Evolutionary conservation across 2,329 filamentous ascomycete genomes (phyloP), one percentile per base, ranked within the genome.

Genomic region (Iodosphaeria phyllophila): DNA sequence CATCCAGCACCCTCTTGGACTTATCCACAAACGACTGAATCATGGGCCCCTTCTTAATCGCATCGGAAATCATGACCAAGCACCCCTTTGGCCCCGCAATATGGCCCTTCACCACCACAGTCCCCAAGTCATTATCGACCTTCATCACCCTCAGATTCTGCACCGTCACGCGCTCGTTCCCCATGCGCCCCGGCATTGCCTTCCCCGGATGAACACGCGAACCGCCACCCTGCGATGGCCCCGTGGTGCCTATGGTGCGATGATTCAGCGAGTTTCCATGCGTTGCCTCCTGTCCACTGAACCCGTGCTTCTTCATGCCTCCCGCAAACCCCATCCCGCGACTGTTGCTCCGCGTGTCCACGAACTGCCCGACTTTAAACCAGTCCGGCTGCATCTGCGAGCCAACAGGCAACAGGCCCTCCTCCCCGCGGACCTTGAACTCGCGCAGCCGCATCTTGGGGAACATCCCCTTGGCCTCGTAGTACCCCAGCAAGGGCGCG

Each of bases 101-200:
- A 35, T 72, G 66, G 16, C 86, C 89, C 52, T 77, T 80, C 34
- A 98, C 73, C 26, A 93, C 69, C 30, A 98, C 70, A 39, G 92
- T 69, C 12, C 89, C 89, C 42, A 84, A 74, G 48, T 78, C 74
- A 39, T 73, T 65, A 52, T 95, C 83, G 17, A 92, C 74, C 58
- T 82, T 74, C 47, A 98, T 55, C 26, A 98, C 72, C 52, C 75
- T 78, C 39, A 95, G 56, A 52, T 92, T 93, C 62, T 93, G 84
- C 29, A 89, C 64, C 23, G 89, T 98, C 28, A 83, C 77, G 37
- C 69, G 71, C 50, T 92, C 67, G 35, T 76, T 78, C 34, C 89
- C 89, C 89, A 98, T 95, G 30, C 80, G 71, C 28, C 89, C 89
- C 4, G 89, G 71, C 89, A 98, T 98, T 56, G 83, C 89, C 69